Evolutionary conservation across 306 rosid genomes (phyloP).

Genomic region (Morella rubra): DNA sequence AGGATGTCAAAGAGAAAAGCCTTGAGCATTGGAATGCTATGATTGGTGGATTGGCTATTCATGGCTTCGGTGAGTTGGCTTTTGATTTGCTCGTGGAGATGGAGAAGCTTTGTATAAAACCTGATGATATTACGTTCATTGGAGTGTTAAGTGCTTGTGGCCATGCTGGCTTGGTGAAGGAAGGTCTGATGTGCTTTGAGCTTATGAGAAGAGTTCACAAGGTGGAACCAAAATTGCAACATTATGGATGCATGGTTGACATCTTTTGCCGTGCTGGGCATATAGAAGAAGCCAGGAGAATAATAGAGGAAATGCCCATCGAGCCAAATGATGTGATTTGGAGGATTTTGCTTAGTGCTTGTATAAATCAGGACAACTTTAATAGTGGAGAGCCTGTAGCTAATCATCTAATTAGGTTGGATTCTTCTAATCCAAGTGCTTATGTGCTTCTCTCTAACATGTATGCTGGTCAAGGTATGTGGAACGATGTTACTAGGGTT

Average conservation of each 20-base stretch:
- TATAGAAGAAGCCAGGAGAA: constrained; percentile 55
- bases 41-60: constrained; percentile 66
- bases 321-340: constrained; percentile 77
- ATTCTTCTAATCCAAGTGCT: constrained; percentile 51
- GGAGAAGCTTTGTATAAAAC: constrained; percentile 47
- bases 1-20: constrained; percentile 41
- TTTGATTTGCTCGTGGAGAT: constrained; percentile 57
- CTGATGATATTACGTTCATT: constrained; percentile 73
- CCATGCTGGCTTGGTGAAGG: constrained; percentile 71
- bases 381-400: constrained; percentile 54
- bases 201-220: constrained; percentile 69
- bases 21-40: constrained; percentile 84
- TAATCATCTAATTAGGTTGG: constrained; percentile 38
- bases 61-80: constrained; percentile 64
- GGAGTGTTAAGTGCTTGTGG: constrained; percentile 69
- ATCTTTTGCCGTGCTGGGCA: constrained; percentile 67
- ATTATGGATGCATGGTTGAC: constrained; percentile 77
- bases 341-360: constrained; percentile 74
- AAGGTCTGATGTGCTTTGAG: constrained; percentile 69
- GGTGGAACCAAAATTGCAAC: constrained; percentile 70
- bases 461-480: constrained; percentile 61
- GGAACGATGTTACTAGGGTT: constrained; percentile 54
- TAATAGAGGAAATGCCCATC: constrained; percentile 61
- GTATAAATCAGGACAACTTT: constrained; percentile 48
- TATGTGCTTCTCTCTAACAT: constrained; percentile 69